phyloP scores from a whole-genome alignment of 2,329 filamentous ascomycete genomes.

The Trichoderma sp. region DNA sequence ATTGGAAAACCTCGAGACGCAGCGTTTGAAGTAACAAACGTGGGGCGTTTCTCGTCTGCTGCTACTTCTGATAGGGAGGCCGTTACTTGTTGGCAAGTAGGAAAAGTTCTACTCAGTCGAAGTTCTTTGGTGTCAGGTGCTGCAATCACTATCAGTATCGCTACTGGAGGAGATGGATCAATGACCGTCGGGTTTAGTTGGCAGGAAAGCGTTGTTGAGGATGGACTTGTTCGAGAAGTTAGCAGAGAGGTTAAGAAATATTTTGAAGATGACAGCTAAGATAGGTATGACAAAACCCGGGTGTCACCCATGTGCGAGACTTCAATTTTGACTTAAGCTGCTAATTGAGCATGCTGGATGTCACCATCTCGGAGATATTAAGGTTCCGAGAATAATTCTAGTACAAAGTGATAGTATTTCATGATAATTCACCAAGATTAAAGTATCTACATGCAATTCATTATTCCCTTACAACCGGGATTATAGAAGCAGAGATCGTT shows the following conservation, averaged over 20 bases:
- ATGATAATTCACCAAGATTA: not conserved
- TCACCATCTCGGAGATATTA: not conserved
- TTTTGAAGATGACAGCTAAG: not conserved
- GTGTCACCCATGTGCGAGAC: not conserved
- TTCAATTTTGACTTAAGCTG: not conserved
- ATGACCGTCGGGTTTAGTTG: slow-evolving; percentile 43
- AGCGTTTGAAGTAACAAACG: slow-evolving; percentile 48
- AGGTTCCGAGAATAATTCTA: too few species aligned
- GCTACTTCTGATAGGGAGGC: slow-evolving; percentile 14
- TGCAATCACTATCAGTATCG: slow-evolving; percentile 41
- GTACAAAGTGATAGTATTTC: not conserved
- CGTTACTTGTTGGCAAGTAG: slow-evolving; percentile 30
- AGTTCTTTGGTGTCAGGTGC: slow-evolving; percentile 40
- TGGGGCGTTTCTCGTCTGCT: slow-evolving; percentile 39
- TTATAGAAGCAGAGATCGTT: not conserved
- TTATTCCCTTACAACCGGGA: not conserved
- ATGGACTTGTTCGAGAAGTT: not conserved
- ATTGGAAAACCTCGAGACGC: slow-evolving; percentile 40
- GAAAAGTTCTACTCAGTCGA: slow-evolving; percentile 48
- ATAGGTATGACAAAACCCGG: not conserved
- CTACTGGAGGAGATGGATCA: slow-evolving; percentile 47
- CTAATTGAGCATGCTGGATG: not conserved
- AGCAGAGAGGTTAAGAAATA: not conserved
- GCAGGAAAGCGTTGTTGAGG: slow-evolving; percentile 35
- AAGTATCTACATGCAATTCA: not conserved